Evolutionary conservation across 306 rosid species (phyloP).

Genomic region (Vigna mungo): DNA sequence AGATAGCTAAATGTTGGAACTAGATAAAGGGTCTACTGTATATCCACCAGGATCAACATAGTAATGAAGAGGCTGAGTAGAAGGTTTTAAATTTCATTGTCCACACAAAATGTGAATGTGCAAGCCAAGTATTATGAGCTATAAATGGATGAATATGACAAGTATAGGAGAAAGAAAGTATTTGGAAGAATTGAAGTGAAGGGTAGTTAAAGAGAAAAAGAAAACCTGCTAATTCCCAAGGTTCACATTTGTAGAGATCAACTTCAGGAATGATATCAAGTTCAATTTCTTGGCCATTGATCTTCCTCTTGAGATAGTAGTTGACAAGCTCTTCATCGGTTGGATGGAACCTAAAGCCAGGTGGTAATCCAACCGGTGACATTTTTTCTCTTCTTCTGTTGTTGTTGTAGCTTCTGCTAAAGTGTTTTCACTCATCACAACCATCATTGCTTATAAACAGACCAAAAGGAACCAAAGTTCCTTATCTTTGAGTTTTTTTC

Average conservation of each 20-base stretch:
- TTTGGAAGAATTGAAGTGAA: not conserved
- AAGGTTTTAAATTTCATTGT: not conserved
- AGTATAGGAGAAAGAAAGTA: constrained; percentile 10
- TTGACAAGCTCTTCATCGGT: constrained; percentile 98
- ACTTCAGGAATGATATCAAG: constrained; percentile 98
- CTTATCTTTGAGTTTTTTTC: constrained; percentile 71
- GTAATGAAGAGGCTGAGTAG: not conserved
- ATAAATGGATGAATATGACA: not conserved
- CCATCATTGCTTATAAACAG: constrained; percentile 55
- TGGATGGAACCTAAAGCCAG: constrained; percentile 99
- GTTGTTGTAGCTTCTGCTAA: constrained; percentile 35
- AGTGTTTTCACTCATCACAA: constrained; percentile 49
- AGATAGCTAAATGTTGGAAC: constrained; percentile 5
- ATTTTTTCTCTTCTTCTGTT: constrained; percentile 42
- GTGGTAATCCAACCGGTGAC: constrained; percentile 99
- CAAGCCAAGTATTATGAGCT: not conserved
- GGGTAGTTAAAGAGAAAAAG: not conserved
- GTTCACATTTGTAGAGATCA: constrained; percentile 99
- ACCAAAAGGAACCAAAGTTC: constrained; percentile 63
- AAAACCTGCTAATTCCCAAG: constrained; percentile 97
- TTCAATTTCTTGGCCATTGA: constrained; percentile 91
- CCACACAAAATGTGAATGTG: not conserved
- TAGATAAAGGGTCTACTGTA: constrained; percentile 8
- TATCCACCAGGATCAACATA: not conserved
- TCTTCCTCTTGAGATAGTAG: constrained; percentile 90